Conservation (phyloP, 2,329 filamentous ascomycete genomes). For the Exophiala xenobiotica region DNA sequence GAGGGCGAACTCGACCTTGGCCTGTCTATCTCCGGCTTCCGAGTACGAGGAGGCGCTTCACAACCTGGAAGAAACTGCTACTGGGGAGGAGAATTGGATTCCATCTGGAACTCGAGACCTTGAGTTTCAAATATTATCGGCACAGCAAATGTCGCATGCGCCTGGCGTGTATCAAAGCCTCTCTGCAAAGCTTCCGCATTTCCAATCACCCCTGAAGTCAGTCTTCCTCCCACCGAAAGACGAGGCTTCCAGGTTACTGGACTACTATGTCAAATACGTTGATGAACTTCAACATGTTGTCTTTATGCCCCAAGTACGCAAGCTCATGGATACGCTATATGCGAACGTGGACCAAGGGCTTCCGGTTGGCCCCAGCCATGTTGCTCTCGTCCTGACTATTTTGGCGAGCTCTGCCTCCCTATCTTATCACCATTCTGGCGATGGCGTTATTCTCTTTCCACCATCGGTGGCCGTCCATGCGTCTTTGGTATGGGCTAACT, state of each 20-base stretch:
- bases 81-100: conserved; percentile 3
- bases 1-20: conserved; percentile 2
- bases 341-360: conserved; percentile 25
- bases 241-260: conserved; percentile 35
- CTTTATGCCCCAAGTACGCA: conserved; percentile 31
- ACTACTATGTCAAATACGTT: conserved; percentile 37
- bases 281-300: conserved; percentile 41
- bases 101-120: background rate
- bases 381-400: conserved; percentile 39
- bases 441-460: conserved; percentile 1
- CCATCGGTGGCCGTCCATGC: conserved; percentile 3
- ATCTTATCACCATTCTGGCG: conserved; percentile 26
- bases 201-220: background rate
- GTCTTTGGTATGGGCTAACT: conserved; percentile 19
- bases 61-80: conserved; percentile 13
- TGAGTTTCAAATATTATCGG: conserved; percentile 9
- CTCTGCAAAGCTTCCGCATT: background rate
- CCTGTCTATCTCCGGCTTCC: conserved; percentile 15
- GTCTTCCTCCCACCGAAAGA: conserved; percentile 34
- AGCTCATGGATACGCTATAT: conserved; percentile 36
- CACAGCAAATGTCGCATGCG: conserved; percentile 9
- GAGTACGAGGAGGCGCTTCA: conserved; percentile 24
- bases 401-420: conserved; percentile 32
- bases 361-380: conserved; percentile 30
- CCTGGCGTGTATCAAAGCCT: conserved; percentile 4